Conservation (phyloP, 179 eudicot species). For the Spergularia azorica region DNA sequence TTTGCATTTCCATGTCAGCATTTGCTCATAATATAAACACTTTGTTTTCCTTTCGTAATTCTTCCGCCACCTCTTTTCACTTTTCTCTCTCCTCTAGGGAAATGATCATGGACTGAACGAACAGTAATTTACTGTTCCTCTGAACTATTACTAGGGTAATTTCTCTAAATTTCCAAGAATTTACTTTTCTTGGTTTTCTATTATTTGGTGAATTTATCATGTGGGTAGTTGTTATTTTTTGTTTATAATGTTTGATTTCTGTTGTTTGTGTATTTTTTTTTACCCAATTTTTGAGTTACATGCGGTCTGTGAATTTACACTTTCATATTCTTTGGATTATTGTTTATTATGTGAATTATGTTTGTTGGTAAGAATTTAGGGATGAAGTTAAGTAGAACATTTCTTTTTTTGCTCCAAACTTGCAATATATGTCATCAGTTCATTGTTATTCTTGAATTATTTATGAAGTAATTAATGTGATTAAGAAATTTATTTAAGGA, state of each 20-base stretch:
- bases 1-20: not conserved
- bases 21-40: not conserved
- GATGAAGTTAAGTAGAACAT: not conserved
- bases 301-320: not conserved
- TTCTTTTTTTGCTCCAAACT: not conserved
- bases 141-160: not conserved
- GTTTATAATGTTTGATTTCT: not conserved
- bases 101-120: conserved; percentile 2
- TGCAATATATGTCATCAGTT: not conserved
- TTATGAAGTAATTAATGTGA: not conserved
- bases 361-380: not conserved
- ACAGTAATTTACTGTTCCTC: not conserved
- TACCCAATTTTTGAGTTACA: not conserved
- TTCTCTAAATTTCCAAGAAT: not conserved
- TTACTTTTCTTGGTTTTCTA: not conserved
- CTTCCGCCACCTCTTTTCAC: not conserved
- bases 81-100: not conserved
- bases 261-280: not conserved
- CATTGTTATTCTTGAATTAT: not conserved
- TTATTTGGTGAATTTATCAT: not conserved
- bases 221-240: conserved; percentile 3
- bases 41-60: not conserved
- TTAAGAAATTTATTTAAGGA: not conserved
- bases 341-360: not conserved
- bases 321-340: not conserved